phyloP scores from a whole-genome alignment of 140 eudicot genomes.

The Bidens hawaiensis region DNA sequence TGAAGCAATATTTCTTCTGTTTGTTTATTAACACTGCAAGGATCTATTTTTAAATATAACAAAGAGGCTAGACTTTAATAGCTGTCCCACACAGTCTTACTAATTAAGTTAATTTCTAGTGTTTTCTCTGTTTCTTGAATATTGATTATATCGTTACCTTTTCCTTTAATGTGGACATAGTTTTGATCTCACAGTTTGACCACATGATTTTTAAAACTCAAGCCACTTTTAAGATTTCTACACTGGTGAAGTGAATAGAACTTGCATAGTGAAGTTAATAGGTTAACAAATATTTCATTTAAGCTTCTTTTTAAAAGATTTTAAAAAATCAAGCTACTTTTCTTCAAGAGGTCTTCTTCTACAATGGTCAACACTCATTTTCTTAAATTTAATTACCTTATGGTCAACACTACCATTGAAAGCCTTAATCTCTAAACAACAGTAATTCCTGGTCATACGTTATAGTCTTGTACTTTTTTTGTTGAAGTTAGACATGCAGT shows the following conservation, averaged over 20 bases:
- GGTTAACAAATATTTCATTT: not conserved
- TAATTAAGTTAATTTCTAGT: not conserved
- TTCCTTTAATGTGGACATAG: not conserved
- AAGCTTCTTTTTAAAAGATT: not conserved
- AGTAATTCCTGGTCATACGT: not conserved
- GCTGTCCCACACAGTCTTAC: not conserved
- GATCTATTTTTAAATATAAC: not conserved
- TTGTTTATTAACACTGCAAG: not conserved
- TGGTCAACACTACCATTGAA: conserved; percentile 2
- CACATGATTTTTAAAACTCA: not conserved
- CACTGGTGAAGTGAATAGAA: not conserved
- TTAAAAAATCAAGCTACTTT: not conserved
- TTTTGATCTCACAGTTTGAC: not conserved
- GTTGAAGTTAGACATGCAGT: not conserved
- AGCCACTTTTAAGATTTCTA: not conserved
- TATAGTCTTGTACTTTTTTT: not conserved
- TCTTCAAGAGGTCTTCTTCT: conserved; percentile 6
- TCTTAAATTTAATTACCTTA: not conserved
- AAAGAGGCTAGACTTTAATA: not conserved
- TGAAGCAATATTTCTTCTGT: not conserved
- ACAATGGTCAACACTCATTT: not conserved
- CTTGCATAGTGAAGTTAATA: not conserved
- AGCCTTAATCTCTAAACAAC: not conserved
- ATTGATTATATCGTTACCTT: not conserved
- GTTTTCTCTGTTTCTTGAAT: not conserved